Percentiles rank a stretch among this genome's conserved stretches.
Conservation (phyloP, 2,329 filamentous ascomycete species). For the Aspergillus puulaauensis region DNA sequence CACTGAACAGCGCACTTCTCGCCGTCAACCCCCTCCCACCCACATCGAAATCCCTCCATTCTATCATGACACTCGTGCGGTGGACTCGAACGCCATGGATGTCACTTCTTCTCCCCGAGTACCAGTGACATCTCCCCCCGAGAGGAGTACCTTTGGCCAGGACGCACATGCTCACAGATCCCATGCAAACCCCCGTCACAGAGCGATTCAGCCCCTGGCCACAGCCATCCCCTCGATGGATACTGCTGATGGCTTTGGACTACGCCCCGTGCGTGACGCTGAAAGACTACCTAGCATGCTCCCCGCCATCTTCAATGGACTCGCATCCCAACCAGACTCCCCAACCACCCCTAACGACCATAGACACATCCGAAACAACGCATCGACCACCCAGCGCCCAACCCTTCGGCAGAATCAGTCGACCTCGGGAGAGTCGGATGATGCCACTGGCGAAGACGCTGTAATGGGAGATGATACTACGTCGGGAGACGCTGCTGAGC, state of each 20-base stretch:
- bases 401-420: conserved; percentile 89
- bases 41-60: conserved; percentile 74
- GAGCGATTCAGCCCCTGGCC: conserved; percentile 65
- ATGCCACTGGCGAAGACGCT: conserved; percentile 79
- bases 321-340: conserved; percentile 87
- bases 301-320: conserved; percentile 64
- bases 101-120: conserved; percentile 63
- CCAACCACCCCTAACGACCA: conserved; percentile 80
- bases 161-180: conserved; percentile 51
- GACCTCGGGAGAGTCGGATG: conserved; percentile 80
- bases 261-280: conserved; percentile 76
- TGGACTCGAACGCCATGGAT: conserved; percentile 57
- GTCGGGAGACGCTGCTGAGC: conserved; percentile 56
- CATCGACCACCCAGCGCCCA: conserved; percentile 64
- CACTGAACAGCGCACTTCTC: conserved; percentile 57
- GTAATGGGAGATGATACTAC: conserved; percentile 67
- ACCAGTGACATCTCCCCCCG: conserved; percentile 68
- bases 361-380: conserved; percentile 55
- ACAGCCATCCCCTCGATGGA: conserved; percentile 68
- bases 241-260: conserved; percentile 66
- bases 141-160: conserved; percentile 64
- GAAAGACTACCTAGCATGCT: conserved; percentile 84
- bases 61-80: conserved; percentile 48
- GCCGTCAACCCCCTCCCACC: conserved; percentile 79
- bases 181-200: conserved; percentile 51